Base-by-base conservation (phyloP, 1,284 basidiomycete genomes). In the Tilletia walkeri region DNA sequence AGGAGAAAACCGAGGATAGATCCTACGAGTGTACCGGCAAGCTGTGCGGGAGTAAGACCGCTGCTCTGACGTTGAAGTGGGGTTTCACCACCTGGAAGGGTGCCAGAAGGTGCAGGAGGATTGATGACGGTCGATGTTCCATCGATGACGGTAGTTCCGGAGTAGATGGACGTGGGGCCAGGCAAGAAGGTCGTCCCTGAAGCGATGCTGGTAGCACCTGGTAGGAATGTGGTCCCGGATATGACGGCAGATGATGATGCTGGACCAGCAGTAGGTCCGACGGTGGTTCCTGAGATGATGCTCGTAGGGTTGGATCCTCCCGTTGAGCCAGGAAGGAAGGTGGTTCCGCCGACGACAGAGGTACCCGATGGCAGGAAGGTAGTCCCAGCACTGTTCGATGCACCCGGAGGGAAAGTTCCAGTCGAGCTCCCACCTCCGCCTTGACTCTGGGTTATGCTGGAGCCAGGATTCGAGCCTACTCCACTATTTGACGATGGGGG, bases 41-140 rank as follows among this genome's bases (percentile, higher is more conserved):
- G 59, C 34, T 63, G 59, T 1, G 34, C 59, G 6, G 59, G 59
- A 16, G 59, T 63, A 18, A 63, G 59, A n/a, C 59, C 59, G 50
- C 50, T 3, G 16, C 59, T 38, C n/a, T 63, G 59, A 20, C 59
- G 59, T 16, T 41, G 30, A 36, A 63, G 59, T 38, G 59, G 59
- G 9, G 4, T 38, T 7, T 14, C 41, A 39, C 59, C 59, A 34
- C 36, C 36, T 14, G 59, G 59, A 39, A 18, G 36, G 1, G 3
- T 63, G 6, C 14, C 38, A 5, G 34, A 39, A 16, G 36, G 16
- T 4, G 59, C 5, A 7, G 59, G 59, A 9, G 5, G 5, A 30
- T 30, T 30, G 56, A 61, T 10, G 18, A 63, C 14, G 9, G 59
- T 63, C 34, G 59, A 63, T 18, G 59, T 38, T n/a, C 59, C 59